phyloP scores from a whole-genome alignment of 2,329 filamentous ascomycete species.

The Phaeosphaeriaceae sp. region DNA sequence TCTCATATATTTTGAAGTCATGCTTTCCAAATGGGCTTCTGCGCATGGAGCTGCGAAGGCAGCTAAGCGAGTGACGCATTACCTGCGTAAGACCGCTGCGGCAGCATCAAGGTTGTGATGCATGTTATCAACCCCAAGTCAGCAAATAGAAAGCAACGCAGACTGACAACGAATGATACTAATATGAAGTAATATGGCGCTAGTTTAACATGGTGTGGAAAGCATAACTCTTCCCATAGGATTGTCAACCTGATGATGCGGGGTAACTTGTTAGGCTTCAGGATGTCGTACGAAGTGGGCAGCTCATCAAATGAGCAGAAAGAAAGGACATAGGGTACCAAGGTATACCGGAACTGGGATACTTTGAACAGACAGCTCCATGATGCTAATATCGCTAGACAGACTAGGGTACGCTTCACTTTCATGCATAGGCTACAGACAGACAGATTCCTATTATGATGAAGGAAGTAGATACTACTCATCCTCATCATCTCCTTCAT shows the following conservation, averaged over 20 bases:
- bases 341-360: no score
- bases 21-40: neutral
- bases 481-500: slow-evolving; percentile 28
- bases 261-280: no score
- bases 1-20: neutral
- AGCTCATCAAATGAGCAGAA: no score
- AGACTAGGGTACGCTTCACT: no score
- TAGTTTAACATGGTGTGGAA: slow-evolving; percentile 1
- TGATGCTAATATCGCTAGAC: no score
- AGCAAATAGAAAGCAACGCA: neutral
- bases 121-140: neutral
- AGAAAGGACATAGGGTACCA: no score
- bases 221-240: no score
- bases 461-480: slow-evolving; percentile 10
- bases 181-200: slow-evolving; percentile 2
- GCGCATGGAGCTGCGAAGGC: neutral
- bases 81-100: neutral
- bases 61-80: slow-evolving; percentile 1
- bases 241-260: no score
- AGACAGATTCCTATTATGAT: neutral
- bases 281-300: no score
- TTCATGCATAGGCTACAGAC: no score
- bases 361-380: no score
- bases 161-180: neutral
- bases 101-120: neutral